phyloP scores from a whole-genome alignment of 495 filamentous ascomycete species.

The Aspergillus bridgeri region DNA sequence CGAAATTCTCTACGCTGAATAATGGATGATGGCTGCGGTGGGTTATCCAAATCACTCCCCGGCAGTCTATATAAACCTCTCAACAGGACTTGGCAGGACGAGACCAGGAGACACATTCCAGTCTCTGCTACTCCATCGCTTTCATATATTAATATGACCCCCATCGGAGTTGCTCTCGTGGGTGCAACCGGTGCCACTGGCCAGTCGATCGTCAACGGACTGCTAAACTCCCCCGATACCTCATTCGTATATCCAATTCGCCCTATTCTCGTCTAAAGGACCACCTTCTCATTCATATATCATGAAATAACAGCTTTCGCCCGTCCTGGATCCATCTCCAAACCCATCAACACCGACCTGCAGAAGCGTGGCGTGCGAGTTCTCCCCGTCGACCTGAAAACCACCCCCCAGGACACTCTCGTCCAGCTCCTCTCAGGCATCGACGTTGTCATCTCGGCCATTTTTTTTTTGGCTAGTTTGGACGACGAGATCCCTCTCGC shows the following conservation, averaged over 20 bases:
- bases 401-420: constrained; percentile 25
- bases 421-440: constrained; percentile 21
- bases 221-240: constrained; percentile 7
- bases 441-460: constrained; percentile 34
- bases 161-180: constrained; percentile 8
- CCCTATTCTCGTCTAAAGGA: constrained; percentile 18
- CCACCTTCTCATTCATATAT: no score
- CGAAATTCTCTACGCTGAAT: no score
- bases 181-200: constrained; percentile 13
- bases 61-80: no score
- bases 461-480: constrained; percentile 10
- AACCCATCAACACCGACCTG: constrained; percentile 19
- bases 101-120: no score
- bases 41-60: no score
- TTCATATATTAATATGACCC: neutral
- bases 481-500: constrained; percentile 31
- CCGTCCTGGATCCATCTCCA: constrained; percentile 28
- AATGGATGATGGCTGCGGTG: no score
- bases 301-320: constrained; percentile 28
- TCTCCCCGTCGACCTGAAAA: constrained; percentile 20
- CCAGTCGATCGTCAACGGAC: constrained; percentile 15
- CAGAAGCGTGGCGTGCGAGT: constrained; percentile 25
- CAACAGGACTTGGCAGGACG: no score
- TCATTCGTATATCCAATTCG: no score
- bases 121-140: no score